phyloP scores from a whole-genome alignment of 768 basidiomycete species.

The Crassisporium funariophilum region DNA sequence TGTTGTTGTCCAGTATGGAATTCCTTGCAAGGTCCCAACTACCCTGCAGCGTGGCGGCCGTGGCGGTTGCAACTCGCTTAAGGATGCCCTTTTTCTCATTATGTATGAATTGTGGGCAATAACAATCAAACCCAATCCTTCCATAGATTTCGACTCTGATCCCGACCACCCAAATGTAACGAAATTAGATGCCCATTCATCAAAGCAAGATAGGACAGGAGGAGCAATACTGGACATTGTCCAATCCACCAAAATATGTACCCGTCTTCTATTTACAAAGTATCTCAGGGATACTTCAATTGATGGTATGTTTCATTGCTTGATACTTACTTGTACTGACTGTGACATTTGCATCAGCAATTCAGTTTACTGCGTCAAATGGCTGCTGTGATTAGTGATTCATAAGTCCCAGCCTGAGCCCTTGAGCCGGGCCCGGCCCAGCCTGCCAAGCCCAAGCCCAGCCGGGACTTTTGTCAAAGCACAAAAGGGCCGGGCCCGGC shows the following conservation, averaged over 20 bases:
- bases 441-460: no score
- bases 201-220: neutral
- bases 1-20: constrained; percentile 21
- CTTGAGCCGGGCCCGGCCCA: no score
- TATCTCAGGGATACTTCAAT: constrained; percentile 2
- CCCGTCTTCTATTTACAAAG: neutral
- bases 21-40: constrained; percentile 1
- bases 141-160: neutral
- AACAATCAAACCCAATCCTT: constrained; percentile 2
- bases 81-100: constrained; percentile 15
- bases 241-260: constrained; percentile 1
- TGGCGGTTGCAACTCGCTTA: constrained; percentile 5
- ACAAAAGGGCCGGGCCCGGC: no score
- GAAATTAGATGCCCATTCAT: constrained; percentile 1
- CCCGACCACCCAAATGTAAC: constrained; percentile 7
- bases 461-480: no score
- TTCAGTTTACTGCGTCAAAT: neutral
- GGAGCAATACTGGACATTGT: neutral
- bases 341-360: neutral
- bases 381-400: no score
- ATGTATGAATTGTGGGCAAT: constrained; percentile 20
- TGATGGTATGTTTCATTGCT: constrained; percentile 1
- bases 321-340: neutral
- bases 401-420: no score
- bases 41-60: constrained; percentile 22